Percentiles rank a stretch among this genome's conserved stretches.
phyloP scores from a whole-genome alignment of 1,284 basidiomycete species.

The Naganishia cerealis region DNA sequence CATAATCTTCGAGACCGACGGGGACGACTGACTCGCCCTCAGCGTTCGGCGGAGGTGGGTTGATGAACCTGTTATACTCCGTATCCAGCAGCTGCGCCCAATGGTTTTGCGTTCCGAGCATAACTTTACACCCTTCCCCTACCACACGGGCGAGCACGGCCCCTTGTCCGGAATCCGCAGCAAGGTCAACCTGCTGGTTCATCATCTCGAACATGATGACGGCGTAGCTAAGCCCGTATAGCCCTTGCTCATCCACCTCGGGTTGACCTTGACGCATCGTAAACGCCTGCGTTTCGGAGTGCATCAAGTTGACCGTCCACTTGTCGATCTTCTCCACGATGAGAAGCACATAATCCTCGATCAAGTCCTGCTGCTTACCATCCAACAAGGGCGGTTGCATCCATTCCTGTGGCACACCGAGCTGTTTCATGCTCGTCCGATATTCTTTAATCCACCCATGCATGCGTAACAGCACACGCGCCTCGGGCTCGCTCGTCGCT shows the following conservation, averaged over 20 bases:
- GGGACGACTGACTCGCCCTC: constrained; percentile 55
- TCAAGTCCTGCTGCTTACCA: constrained; percentile 86
- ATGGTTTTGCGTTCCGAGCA: constrained; percentile 83
- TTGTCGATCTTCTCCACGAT: constrained; percentile 96
- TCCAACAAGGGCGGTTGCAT: constrained; percentile 87
- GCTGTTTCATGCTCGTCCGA: constrained; percentile 89
- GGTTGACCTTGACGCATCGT: constrained; percentile 78
- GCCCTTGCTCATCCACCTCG: constrained; percentile 81
- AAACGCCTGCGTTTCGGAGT: constrained; percentile 84
- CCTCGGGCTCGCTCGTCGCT: constrained; percentile 76
- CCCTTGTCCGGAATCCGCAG: constrained; percentile 92
- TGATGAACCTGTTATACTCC: constrained; percentile 83
- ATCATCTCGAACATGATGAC: constrained; percentile 97
- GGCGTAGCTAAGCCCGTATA: constrained; percentile 88
- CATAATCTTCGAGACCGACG: constrained; percentile 89
- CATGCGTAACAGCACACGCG: constrained; percentile 77
- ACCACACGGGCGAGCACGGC: constrained; percentile 88
- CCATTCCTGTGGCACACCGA: constrained; percentile 75
- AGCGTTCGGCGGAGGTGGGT: constrained; percentile 76
- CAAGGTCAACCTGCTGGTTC: constrained; percentile 93
- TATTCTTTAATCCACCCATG: constrained; percentile 95
- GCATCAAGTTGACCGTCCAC: constrained; percentile 93
- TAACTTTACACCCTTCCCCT: constrained; percentile 81
- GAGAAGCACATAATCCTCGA: constrained; percentile 91
- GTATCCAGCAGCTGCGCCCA: constrained; percentile 82